phyloP scores from a whole-genome alignment of 2,329 filamentous ascomycete genomes.

The Xylariaceae sp. region DNA sequence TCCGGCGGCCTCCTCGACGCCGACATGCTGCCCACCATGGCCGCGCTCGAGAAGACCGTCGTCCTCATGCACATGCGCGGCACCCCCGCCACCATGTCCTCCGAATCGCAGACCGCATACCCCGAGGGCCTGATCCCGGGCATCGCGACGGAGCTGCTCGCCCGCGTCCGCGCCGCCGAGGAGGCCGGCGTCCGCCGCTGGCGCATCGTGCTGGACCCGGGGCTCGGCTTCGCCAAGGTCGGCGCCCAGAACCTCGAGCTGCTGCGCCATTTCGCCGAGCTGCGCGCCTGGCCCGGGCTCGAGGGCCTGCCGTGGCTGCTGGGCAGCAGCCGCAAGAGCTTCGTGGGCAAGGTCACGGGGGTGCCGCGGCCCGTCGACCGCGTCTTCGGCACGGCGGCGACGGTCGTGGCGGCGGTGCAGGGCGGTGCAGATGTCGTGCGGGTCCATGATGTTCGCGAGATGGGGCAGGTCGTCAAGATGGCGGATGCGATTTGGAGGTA shows the following conservation, averaged over 20 bases:
- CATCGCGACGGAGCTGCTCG: slow-evolving; percentile 63
- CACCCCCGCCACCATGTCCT: slow-evolving; percentile 75
- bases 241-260: slow-evolving; percentile 75
- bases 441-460: slow-evolving; percentile 86
- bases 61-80: slow-evolving; percentile 93
- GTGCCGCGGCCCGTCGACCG: slow-evolving; percentile 67
- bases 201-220: slow-evolving; percentile 93
- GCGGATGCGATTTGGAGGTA: slow-evolving; percentile 85
- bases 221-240: slow-evolving; percentile 89
- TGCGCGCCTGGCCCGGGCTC: slow-evolving; percentile 62
- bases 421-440: slow-evolving; percentile 88
- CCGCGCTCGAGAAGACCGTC: slow-evolving; percentile 71
- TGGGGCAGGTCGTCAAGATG: slow-evolving; percentile 80
- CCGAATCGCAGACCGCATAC: slow-evolving; percentile 49
- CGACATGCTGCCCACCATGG: slow-evolving; percentile 78
- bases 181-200: slow-evolving; percentile 80
- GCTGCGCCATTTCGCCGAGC: slow-evolving; percentile 60
- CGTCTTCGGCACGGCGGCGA: slow-evolving; percentile 81
- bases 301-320: slow-evolving; percentile 80
- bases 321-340: slow-evolving; percentile 83
- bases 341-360: slow-evolving; percentile 79
- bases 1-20: slow-evolving; percentile 76
- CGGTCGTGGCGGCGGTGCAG: slow-evolving; percentile 78
- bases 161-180: slow-evolving; percentile 69
- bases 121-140: slow-evolving; percentile 56